Evolutionary conservation across 1,284 basidiomycete genomes (phyloP).

Genomic region (Moniliophthora roreri): DNA sequence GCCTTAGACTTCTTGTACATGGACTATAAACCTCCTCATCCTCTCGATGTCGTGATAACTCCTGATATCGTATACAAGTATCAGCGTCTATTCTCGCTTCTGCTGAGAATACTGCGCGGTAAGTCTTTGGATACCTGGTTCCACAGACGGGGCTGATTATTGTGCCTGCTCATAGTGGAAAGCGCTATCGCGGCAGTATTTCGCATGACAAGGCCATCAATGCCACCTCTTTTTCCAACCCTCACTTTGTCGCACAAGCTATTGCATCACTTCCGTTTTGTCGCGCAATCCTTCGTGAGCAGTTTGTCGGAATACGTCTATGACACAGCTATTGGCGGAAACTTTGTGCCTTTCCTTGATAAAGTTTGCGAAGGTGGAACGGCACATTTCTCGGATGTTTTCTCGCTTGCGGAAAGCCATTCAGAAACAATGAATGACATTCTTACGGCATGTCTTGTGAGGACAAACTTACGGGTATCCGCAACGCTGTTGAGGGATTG

Average conservation of each 20-base stretch:
- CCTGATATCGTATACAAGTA: conserved; percentile 77
- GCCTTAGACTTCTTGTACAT: conserved; percentile 87
- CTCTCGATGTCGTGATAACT: conserved; percentile 71
- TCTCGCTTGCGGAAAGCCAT: conserved; percentile 71
- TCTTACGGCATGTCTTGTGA: conserved; percentile 74
- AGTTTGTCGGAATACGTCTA: conserved; percentile 69
- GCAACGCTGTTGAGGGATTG: conserved; percentile 67
- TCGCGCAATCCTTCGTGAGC: conserved; percentile 68
- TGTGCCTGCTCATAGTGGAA: conserved; percentile 52
- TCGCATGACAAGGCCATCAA: conserved; percentile 50
- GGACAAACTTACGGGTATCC: conserved; percentile 67
- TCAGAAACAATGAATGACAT: conserved; percentile 74
- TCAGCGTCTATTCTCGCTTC: conserved; percentile 76
- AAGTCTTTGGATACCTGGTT: conserved; percentile 14
- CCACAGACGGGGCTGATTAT: background rate
- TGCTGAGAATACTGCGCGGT: conserved; percentile 79
- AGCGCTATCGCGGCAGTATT: conserved; percentile 67
- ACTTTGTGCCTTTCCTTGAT: conserved; percentile 68
- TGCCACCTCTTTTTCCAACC: conserved; percentile 58
- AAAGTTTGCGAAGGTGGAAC: conserved; percentile 23
- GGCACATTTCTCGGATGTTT: conserved; percentile 65
- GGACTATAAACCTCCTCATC: conserved; percentile 78
- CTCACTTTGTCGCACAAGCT: conserved; percentile 49
- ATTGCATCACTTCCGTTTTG: conserved; percentile 70
- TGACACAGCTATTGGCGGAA: conserved; percentile 74